Evolutionary conservation across 805 yeast genomes (phyloP), one percentile per base, ranked within the genome.

Genomic region (Myxozyma sirexii): DNA sequence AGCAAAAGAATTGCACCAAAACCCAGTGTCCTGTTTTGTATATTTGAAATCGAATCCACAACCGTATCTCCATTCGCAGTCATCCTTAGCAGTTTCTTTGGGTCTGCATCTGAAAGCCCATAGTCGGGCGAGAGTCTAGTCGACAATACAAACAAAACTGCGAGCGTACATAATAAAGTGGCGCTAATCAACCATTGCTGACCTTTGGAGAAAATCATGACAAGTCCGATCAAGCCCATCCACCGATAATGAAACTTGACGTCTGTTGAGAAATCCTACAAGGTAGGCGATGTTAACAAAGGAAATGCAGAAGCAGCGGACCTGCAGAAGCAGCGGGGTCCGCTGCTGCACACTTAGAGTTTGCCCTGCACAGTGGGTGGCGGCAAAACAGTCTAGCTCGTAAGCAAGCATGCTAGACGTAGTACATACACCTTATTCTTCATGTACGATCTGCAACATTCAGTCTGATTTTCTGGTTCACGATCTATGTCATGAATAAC

Each of bases 21-120:
- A 2, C 59, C 59, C 12, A 55, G 48, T 1, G 59, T 55, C 31
- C 27, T 15, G 41, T 55, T 55, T 38, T 45, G 41, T 38, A 54
- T 39, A 17, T 35, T 27, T 19, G 27, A 7, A 23, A 54, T 29
- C 19, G 46, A 10, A 2, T 10, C 42, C n/a, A 1, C n/a, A 4
- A 17, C 42, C 21, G 42, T 17, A 38, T 2, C 4, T 15, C 21
- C 42, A 8, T 17, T 17, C 12, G 12, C n/a, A 7, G 42, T 37
- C 19, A n/a, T 15, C 6, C n/a, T 10, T n/a, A 37, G 21, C 21
- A 7, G 2, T 2, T 13, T 10, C 17, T 4, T 17, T 13, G 42
- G 42, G 19, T n/a, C n/a, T n/a, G 2, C 6, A 38, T 19, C 21
- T 4, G n/a, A 2, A n/a, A 3, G 42, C 17, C 4, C 10, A 10